Evolutionary conservation across 208 protist species (phyloP).

Genomic region (Leishmania martiniquensis): DNA sequence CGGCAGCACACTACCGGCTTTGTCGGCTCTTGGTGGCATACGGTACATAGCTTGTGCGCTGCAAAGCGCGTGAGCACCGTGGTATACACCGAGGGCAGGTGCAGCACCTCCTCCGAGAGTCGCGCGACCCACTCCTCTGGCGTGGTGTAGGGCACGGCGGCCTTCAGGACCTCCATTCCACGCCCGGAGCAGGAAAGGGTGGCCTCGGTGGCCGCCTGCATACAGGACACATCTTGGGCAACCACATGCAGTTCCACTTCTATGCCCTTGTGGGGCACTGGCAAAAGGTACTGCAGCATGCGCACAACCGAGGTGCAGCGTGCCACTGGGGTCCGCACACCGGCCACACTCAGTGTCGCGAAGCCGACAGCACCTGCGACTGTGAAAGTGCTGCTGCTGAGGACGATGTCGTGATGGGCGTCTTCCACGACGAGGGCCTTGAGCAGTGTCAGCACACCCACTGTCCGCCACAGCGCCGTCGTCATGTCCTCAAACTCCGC

Average conservation of each 20-base stretch:
- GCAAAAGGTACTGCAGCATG: constrained; percentile 70
- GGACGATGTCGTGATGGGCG: constrained; percentile 20
- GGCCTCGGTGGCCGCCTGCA: not conserved
- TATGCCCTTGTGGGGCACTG: constrained; percentile 11
- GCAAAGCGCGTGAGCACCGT: constrained; percentile 40
- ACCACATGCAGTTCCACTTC: constrained; percentile 12
- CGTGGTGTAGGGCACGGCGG: constrained; percentile 18
- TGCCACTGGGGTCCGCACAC: constrained; percentile 29
- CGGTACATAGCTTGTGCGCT: constrained; percentile 19
- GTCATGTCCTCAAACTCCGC: constrained; percentile 11
- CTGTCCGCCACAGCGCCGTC: constrained; percentile 51
- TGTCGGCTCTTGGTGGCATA: constrained; percentile 31
- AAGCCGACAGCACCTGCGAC: constrained; percentile 21
- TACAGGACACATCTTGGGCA: constrained; percentile 8
- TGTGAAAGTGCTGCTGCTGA: constrained; percentile 18
- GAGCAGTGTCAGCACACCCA: constrained; percentile 67
- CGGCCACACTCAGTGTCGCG: constrained; percentile 22
- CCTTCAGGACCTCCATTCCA: constrained; percentile 1
- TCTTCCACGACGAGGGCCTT: constrained; percentile 53
- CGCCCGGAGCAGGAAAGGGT: not conserved
- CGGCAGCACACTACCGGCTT: constrained; percentile 58
- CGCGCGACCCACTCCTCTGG: constrained; percentile 32
- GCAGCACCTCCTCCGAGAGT: constrained; percentile 48
- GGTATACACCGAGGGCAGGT: constrained; percentile 45
- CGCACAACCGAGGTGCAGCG: constrained; percentile 38